Base-by-base conservation (phyloP, 768 basidiomycete genomes). In the Suillus weaverae region DNA sequence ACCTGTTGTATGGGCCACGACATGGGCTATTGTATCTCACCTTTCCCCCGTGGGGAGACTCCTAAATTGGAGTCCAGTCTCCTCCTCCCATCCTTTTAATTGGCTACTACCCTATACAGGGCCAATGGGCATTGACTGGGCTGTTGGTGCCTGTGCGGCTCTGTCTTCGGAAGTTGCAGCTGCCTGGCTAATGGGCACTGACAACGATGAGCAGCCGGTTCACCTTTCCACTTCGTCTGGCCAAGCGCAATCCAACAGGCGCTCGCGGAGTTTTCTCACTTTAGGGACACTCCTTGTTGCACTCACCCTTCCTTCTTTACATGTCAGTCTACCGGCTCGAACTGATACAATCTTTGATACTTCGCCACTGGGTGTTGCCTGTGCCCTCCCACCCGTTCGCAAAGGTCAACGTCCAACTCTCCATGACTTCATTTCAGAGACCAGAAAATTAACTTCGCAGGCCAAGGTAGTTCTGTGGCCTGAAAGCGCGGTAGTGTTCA, bases 381-480 rank as follows among this genome's bases (percentile, higher is more conserved):
- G 93, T 65, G 83, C 86, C 16, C 75, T 92, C 30, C 92, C 93
- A 3, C 72, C 80, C 8, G 79, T 78, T 16, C 67, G 73, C 32
- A 72, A 76, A 39, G 79, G 81, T 66, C 77, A 82, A 11, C 79
- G 81, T 32, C 77, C 84, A 3, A 79, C 78, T 0, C 74, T 94
- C 18, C 71, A 86, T 0, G 85, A 89, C 66, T 94, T 85, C 73
- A 81, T 92, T n/a, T 39, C 53, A 0, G 91, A 90, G 73, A 86
- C 83, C 4, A 69, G 70, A 50, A 80, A 71, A n/a, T 69, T 88
- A 62, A 78, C 77, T 6, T 55, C 67, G 5, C 38, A 26, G 26
- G 87, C 89, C 0, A 81, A 83, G 48, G 71, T 95, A 18, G 70
- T 92, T 18, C 77, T 95, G 1, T 94, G 92, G 91, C 92, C 93